Conservation (phyloP, 805 yeast genomes). For the Brettanomyces sp. region DNA sequence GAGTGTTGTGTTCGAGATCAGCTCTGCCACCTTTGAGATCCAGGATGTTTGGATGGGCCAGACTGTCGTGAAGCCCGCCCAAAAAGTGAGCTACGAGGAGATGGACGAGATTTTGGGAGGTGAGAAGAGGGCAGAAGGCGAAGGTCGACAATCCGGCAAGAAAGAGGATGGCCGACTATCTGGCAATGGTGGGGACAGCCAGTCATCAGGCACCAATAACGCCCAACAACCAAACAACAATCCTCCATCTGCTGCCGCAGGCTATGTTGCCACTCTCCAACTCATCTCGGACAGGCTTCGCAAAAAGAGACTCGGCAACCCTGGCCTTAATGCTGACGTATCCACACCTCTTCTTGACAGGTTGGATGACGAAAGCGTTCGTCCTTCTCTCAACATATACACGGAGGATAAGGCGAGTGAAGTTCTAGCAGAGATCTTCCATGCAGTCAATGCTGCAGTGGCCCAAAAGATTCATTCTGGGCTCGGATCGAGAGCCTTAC, state of each 20-base stretch:
- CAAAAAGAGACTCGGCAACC: constrained; percentile 52
- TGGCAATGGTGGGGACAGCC: constrained; percentile 8
- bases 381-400: constrained; percentile 64
- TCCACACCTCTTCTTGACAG: constrained; percentile 63
- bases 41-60: constrained; percentile 73
- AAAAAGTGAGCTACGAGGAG: constrained; percentile 41
- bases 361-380: constrained; percentile 76
- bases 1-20: constrained; percentile 74
- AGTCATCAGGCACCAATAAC: not conserved
- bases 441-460: constrained; percentile 74
- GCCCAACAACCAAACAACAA: constrained; percentile 11
- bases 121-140: constrained; percentile 7
- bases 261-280: constrained; percentile 51
- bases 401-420: constrained; percentile 40
- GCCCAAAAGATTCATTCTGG: constrained; percentile 72
- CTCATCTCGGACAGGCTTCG: constrained; percentile 62
- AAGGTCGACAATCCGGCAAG: too few relatives aligned
- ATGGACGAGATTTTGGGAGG: constrained; percentile 42
- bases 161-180: not conserved
- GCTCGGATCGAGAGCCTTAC: constrained; percentile 71
- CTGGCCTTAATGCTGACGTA: constrained; percentile 37
- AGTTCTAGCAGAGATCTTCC: constrained; percentile 64
- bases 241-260: constrained; percentile 50
- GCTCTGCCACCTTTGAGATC: constrained; percentile 60
- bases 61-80: constrained; percentile 57